These are phyloP conservation scores for Salicornia ramosissima DNA, from an alignment of 148 eudicot species.

Conservation along the genomic window DNA sequence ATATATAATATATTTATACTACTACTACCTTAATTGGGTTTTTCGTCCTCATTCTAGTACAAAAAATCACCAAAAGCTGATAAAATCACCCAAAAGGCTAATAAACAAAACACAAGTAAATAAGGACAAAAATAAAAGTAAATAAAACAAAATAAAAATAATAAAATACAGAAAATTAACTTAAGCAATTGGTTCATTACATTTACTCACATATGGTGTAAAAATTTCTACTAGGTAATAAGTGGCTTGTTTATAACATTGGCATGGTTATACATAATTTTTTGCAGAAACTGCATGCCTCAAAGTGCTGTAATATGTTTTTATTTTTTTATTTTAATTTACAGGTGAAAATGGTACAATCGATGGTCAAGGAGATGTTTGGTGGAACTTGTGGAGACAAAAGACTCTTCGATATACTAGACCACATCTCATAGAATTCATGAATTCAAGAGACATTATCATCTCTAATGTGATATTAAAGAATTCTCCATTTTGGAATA, in stretches of 20 bases:
- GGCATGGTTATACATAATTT: background rate
- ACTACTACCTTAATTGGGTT: too few species aligned
- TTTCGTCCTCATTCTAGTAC: too few species aligned
- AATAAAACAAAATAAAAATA: too few species aligned
- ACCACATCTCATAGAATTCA: conserved; percentile 81
- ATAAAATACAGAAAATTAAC: too few species aligned
- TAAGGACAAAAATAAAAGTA: too few species aligned
- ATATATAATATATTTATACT: too few species aligned
- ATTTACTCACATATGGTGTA: too few species aligned
- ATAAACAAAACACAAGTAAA: too few species aligned
- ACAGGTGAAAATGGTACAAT: conserved; percentile 94
- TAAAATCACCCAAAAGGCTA: too few species aligned
- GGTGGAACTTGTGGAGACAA: conserved; percentile 98
- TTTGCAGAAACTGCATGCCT: background rate
- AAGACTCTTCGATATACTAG: conserved; percentile 72
- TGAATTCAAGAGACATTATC: conserved; percentile 62
- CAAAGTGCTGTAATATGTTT: background rate
- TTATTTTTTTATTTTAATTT: conserved; percentile 9
- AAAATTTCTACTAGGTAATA: background rate
- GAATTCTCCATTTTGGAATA: conserved; percentile 95
- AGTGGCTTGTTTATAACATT: conserved; percentile 2
- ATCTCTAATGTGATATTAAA: conserved; percentile 78
- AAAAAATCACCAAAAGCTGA: too few species aligned
- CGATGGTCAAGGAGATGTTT: conserved; percentile 93
- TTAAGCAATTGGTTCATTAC: too few species aligned